Evolutionary conservation across 768 basidiomycete species (phyloP).

Genomic region (Phanerochaete carnosa): DNA sequence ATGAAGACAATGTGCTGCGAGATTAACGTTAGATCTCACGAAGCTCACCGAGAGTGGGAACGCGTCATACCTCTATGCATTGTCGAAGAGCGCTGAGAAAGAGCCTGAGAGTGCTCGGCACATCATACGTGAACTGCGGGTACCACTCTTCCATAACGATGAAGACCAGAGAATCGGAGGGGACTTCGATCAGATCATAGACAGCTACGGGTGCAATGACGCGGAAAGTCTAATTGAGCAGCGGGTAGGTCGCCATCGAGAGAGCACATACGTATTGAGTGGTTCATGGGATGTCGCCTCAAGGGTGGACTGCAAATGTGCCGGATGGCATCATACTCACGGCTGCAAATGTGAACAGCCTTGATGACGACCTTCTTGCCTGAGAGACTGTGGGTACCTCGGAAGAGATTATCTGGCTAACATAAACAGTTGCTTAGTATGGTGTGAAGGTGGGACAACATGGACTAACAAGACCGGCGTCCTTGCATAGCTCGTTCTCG

Average conservation of each 20-base stretch:
- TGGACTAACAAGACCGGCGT: slow-evolving; percentile 62
- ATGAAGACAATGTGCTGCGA: slow-evolving; percentile 65
- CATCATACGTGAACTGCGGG: slow-evolving; percentile 49
- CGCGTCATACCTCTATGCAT: slow-evolving; percentile 56
- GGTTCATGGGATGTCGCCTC: slow-evolving; percentile 63
- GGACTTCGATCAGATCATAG: slow-evolving; percentile 55
- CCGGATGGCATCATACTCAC: slow-evolving; percentile 59
- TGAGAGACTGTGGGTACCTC: slow-evolving; percentile 53
- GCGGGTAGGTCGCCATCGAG: background rate
- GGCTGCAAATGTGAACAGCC: slow-evolving; percentile 60
- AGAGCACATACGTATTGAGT: slow-evolving; percentile 58
- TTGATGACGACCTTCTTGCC: slow-evolving; percentile 59
- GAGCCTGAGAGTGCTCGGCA: slow-evolving; percentile 46
- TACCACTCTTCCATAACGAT: slow-evolving; percentile 85
- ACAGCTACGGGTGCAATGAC: slow-evolving; percentile 43
- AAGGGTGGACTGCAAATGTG: slow-evolving; percentile 50
- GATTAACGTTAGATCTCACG: background rate
- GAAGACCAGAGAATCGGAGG: slow-evolving; percentile 52
- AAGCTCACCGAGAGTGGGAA: slow-evolving; percentile 6
- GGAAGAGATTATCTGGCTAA: slow-evolving; percentile 67
- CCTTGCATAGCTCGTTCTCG: slow-evolving; percentile 64
- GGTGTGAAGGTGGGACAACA: background rate
- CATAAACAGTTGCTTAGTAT: background rate
- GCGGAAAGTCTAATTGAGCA: background rate
- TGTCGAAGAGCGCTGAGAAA: slow-evolving; percentile 61